A percentile compares a stretch with the other conserved stretches of the same genome.
Conservation (phyloP, 495 filamentous ascomycete genomes). For the Pyrenula massariospora region DNA sequence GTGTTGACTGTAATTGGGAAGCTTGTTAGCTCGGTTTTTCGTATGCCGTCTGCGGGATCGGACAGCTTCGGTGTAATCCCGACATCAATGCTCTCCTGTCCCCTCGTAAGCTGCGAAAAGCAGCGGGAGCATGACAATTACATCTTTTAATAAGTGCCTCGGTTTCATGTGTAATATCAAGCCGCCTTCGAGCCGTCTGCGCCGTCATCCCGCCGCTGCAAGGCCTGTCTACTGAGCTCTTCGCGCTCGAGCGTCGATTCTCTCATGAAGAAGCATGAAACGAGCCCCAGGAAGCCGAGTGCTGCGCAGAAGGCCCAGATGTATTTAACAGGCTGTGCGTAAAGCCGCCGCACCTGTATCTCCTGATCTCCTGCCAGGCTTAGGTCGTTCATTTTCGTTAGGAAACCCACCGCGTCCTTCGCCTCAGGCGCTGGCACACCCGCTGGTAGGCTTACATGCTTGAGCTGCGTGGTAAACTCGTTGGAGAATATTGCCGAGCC, state of each 20-base stretch:
- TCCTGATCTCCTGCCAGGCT: background rate
- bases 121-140: no score
- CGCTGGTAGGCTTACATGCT: background rate
- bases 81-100: no score
- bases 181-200: no score
- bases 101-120: no score
- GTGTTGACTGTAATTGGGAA: no score
- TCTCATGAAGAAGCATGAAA: background rate
- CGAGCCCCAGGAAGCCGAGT: background rate
- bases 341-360: background rate
- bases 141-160: no score
- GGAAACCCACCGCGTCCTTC: background rate
- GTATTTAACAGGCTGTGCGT: background rate
- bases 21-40: no score
- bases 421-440: background rate
- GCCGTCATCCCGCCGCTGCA: background rate
- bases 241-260: background rate
- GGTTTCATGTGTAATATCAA: no score
- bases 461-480: background rate
- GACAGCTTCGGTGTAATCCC: no score
- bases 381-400: background rate
- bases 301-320: background rate
- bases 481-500: constrained; percentile 50
- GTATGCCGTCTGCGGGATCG: no score
- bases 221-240: background rate